Evolutionary conservation across 306 rosid genomes (phyloP).

Genomic region (Canavalia gladiata): DNA sequence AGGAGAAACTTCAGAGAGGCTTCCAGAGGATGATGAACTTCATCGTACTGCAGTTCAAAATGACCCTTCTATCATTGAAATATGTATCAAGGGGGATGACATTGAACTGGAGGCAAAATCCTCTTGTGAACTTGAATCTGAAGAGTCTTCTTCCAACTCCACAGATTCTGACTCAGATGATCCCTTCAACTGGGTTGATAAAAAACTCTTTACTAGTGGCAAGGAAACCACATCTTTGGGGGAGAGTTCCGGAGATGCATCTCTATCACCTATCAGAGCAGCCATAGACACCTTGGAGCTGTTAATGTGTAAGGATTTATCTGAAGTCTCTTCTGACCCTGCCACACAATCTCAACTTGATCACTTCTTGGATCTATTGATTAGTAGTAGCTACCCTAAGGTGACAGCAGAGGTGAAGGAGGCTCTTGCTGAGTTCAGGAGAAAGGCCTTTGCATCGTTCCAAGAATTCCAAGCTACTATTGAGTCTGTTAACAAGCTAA

Average conservation of each 20-base stretch:
- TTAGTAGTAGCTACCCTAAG: neutral
- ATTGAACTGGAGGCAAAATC: neutral
- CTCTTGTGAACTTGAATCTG: neutral
- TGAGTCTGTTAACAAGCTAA: neutral
- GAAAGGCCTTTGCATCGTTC: neutral
- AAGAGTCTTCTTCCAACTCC: neutral
- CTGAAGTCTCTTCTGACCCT: constrained; percentile 7
- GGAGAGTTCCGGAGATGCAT: neutral
- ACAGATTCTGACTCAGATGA: constrained; percentile 16
- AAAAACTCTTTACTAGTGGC: neutral
- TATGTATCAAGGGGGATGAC: too few species aligned
- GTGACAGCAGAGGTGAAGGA: neutral
- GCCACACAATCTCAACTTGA: neutral
- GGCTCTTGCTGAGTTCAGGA: neutral
- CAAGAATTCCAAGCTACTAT: constrained; percentile 7
- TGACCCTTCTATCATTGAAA: neutral
- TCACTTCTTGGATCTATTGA: neutral
- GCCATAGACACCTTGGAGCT: neutral
- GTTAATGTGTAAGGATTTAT: neutral
- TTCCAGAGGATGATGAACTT: neutral
- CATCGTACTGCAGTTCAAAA: neutral
- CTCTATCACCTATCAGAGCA: neutral
- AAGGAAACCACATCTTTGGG: neutral
- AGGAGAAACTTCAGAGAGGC: neutral
- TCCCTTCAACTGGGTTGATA: neutral